Evolutionary conservation across 1,284 basidiomycete species (phyloP), one percentile per base, ranked within the genome.

Genomic region (Rhodotorula sp.): DNA sequence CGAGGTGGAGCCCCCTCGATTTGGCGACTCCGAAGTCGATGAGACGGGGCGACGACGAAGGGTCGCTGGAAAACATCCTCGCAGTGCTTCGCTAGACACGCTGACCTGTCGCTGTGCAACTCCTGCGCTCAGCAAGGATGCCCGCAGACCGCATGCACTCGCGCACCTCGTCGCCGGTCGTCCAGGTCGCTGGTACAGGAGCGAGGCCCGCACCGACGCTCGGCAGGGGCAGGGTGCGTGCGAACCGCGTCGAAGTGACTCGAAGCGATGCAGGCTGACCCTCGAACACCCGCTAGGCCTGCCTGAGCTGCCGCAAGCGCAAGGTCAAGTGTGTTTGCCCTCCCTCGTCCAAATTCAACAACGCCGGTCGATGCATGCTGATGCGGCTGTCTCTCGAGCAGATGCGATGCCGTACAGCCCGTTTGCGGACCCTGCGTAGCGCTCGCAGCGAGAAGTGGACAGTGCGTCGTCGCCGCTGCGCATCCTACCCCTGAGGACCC

Each of bases 391-490:
- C n/a, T 30, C 30, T 7, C 24, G 6, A 1, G n/a, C 61, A 62
- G 61, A 19, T 62, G 61, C 46, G 64, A 65, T 30, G 64, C 57
- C 24, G 27, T 53, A 1, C 57, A 47, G 52, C 64, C 64, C 5
- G 4, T 59, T 7, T 65, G 64, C 27, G 44, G 51, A 8, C 57
- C 58, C 1, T 65, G 64, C 24, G 22, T 29, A 1, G 46, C 44
- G 46, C 30, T 32, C 24, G 61, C 61, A 8, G 39, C 39, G 19
- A 36, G 60, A 5, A 13, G 29, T 2, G 60, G 60, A 17, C 60
- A 61, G 60, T 44, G 29, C 19, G 51, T 51, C 36, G n/a, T 13
- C 24, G 22, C n/a, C n/a, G 22, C 34, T 32, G 1, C n/a, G 22
- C 9, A 10, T 22, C 22, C n/a, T n/a, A 49, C 20, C 2, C 2